Conservation (phyloP, 768 basidiomycete species). For the Amanita rimosa region DNA sequence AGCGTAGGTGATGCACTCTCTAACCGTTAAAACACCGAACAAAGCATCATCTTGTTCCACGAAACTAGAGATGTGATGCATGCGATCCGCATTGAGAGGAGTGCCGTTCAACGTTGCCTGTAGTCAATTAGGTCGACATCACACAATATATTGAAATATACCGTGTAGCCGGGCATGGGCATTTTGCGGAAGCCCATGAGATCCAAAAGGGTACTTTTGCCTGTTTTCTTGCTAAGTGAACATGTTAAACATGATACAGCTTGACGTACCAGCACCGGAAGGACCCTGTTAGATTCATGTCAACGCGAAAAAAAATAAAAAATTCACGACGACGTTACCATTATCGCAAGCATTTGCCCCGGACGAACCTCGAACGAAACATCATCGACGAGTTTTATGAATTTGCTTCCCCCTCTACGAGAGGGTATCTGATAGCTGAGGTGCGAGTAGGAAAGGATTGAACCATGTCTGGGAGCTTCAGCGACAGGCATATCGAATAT, state of each 20-base stretch:
- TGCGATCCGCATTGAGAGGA: slow-evolving; percentile 14
- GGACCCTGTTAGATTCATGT: not conserved
- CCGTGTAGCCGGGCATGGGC: slow-evolving; percentile 17
- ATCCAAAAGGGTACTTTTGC: slow-evolving; percentile 35
- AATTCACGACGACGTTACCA: slow-evolving; percentile 16
- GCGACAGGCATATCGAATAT: not conserved
- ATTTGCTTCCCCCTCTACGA: slow-evolving; percentile 11
- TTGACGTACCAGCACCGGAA: not conserved
- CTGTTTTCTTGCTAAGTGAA: slow-evolving; percentile 10
- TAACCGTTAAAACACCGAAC: slow-evolving; percentile 44
- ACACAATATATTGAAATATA: slow-evolving; percentile 11
- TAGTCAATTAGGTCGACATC: not conserved
- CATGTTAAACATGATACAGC: not conserved
- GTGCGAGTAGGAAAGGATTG: slow-evolving; percentile 21
- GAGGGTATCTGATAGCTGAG: slow-evolving; percentile 21
- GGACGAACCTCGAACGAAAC: slow-evolving; percentile 26
- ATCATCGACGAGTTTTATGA: slow-evolving; percentile 25
- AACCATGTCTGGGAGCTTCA: slow-evolving; percentile 6
- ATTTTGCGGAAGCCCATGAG: slow-evolving; percentile 31
- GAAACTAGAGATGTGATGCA: slow-evolving; percentile 33
- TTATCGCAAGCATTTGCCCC: slow-evolving; percentile 30
- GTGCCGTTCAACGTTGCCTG: slow-evolving; percentile 18
- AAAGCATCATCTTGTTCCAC: slow-evolving; percentile 55
- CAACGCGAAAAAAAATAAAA: not conserved
- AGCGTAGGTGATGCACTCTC: slow-evolving; percentile 42